Conservation (phyloP, 2,329 filamentous ascomycete genomes). For the Coniochaeta sp. region DNA sequence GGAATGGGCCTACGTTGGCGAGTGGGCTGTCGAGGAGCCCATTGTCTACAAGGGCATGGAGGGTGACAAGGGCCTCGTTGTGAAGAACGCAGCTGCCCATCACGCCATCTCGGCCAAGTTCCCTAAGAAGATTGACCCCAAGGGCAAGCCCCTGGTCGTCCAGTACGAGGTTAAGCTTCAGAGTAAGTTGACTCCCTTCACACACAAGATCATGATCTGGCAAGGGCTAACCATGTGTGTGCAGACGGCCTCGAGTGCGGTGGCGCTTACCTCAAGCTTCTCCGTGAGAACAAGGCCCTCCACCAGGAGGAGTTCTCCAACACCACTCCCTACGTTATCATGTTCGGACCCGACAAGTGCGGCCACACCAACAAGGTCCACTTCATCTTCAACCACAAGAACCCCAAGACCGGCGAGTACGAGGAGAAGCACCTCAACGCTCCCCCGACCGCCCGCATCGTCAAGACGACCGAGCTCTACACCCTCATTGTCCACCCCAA, state of each 20-base stretch:
- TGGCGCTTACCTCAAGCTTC: constrained; percentile 98
- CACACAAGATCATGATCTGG: background rate
- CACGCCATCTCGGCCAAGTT: constrained; percentile 99
- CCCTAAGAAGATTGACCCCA: constrained; percentile 92
- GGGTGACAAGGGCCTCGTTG: constrained; percentile 91
- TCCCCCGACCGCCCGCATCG: constrained; percentile 77
- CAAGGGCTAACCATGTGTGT: constrained; percentile 3
- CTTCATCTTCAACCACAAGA: constrained; percentile 99
- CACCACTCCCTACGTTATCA: constrained; percentile 95
- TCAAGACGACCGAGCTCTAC: constrained; percentile 92
- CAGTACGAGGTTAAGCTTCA: constrained; percentile 99
- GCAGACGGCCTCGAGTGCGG: constrained; percentile 91
- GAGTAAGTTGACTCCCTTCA: constrained; percentile 51
- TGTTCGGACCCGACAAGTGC: constrained; percentile 99
- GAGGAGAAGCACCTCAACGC: constrained; percentile 97
- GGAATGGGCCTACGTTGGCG: constrained; percentile 96
- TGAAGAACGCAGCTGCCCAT: constrained; percentile 97
- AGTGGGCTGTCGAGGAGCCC: constrained; percentile 96
- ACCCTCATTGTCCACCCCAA: constrained; percentile 94
- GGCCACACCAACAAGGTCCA: constrained; percentile 96
- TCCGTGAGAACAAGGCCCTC: constrained; percentile 94
- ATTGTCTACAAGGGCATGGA: constrained; percentile 83
- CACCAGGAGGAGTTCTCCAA: constrained; percentile 98
- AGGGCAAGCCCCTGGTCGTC: constrained; percentile 92
- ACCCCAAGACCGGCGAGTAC: constrained; percentile 98